Evolutionary conservation across 1,284 basidiomycete genomes (phyloP).

Genomic region (Cerioporus squamosus): DNA sequence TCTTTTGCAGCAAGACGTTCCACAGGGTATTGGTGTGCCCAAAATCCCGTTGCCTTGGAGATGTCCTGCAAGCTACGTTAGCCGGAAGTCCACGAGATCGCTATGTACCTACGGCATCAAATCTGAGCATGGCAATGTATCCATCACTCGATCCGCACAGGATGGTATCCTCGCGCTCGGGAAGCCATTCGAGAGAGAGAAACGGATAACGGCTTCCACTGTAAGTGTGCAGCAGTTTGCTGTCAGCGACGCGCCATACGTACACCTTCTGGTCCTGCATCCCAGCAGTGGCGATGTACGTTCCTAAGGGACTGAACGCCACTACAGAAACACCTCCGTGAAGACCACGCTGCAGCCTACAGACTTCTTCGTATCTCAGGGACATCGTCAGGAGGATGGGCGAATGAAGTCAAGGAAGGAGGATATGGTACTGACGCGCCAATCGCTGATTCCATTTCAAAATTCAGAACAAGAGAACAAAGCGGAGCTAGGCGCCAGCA

Average conservation of each 20-base stretch:
- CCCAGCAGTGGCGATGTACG: conserved; percentile 2
- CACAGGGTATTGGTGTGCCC: conserved; percentile 3
- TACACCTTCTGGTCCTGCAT: neutral
- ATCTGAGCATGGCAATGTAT: neutral
- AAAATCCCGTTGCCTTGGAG: neutral
- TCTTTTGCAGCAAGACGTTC: conserved; percentile 4
- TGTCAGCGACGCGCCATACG: conserved; percentile 1
- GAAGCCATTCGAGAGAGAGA: conserved; percentile 2
- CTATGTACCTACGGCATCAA: neutral
- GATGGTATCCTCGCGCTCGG: neutral
- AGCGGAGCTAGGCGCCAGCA: too few relatives aligned
- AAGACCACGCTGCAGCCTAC: neutral
- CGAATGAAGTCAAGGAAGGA: neutral
- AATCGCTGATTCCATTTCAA: too few relatives aligned
- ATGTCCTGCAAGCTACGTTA: neutral
- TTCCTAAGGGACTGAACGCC: conserved; percentile 2
- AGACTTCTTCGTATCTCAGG: neutral
- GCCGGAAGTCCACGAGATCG: neutral
- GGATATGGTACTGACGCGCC: neutral
- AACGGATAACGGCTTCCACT: neutral
- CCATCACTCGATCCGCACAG: conserved; percentile 5
- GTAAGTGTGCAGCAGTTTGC: conserved; percentile 1
- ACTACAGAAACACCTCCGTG: neutral
- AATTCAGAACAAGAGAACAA: neutral
- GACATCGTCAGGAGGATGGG: neutral